phyloP scores from a whole-genome alignment of 805 yeast species.

The Blastobotrys peoriensis region DNA sequence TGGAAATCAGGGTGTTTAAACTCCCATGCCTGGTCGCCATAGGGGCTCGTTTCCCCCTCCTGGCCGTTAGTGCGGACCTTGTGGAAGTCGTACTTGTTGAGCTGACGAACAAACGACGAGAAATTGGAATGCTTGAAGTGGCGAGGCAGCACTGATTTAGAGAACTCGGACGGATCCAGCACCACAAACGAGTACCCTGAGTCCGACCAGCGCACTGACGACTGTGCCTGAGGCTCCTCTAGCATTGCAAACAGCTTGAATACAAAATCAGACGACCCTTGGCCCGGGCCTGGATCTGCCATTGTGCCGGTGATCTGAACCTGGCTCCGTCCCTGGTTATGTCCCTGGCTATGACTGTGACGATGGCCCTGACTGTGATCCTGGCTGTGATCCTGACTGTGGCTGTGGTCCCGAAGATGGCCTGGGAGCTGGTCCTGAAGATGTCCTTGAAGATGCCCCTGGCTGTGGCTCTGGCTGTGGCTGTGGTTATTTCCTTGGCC shows the following conservation, averaged over 20 bases:
- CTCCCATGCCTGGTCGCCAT: conserved; percentile 67
- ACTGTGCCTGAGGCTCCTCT: conserved; percentile 68
- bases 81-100: conserved; percentile 96
- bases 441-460: no score
- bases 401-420: conserved; percentile 53
- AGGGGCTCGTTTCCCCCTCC: conserved; percentile 5
- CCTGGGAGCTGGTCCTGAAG: no score
- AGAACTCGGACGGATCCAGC: conserved; percentile 69
- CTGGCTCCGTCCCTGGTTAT: no score
- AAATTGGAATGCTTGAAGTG: conserved; percentile 95
- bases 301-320: conserved; percentile 2
- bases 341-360: no score
- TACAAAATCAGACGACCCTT: conserved; percentile 16
- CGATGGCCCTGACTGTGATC: no score
- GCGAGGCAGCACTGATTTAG: conserved; percentile 79
- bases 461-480: neutral
- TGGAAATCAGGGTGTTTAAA: conserved; percentile 87
- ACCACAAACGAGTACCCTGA: conserved; percentile 86
- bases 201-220: conserved; percentile 79
- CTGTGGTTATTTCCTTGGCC: conserved; percentile 64
- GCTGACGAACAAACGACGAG: conserved; percentile 89
- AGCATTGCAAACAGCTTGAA: conserved; percentile 60
- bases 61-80: conserved; percentile 54
- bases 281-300: conserved; percentile 3
- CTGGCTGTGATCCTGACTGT: conserved; percentile 37